A percentile compares a stretch with the other conserved stretches of the same genome.
These are phyloP conservation scores for Lachancea sp. DNA, from an alignment of 805 yeast genomes.

Conservation along the genomic window DNA sequence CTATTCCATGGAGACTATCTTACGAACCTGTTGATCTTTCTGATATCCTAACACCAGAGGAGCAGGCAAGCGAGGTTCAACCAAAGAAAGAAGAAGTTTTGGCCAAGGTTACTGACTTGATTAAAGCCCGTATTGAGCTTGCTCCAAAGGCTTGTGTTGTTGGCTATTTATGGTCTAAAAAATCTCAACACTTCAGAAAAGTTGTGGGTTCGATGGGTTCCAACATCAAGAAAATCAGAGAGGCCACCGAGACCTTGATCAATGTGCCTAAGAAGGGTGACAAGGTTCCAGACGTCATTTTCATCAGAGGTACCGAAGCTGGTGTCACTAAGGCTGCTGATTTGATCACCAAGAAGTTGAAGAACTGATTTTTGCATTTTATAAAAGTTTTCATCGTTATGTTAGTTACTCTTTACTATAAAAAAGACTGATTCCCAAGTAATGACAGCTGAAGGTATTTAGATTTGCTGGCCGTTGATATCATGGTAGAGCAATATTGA, in stretches of 20 bases:
- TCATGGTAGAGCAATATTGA: not conserved
- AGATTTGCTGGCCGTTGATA: no score
- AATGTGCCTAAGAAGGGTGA: slow-evolving; percentile 57
- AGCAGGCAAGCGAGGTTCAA: slow-evolving; percentile 33
- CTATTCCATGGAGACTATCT: slow-evolving; percentile 63
- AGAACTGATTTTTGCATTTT: slow-evolving; percentile 4
- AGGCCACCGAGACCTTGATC: slow-evolving; percentile 49
- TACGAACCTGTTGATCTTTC: slow-evolving; percentile 32
- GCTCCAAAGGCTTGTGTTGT: slow-evolving; percentile 41
- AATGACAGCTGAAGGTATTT: not conserved
- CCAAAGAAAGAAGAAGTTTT: slow-evolving; percentile 46
- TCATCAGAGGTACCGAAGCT: slow-evolving; percentile 53
- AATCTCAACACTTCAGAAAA: slow-evolving; percentile 47
- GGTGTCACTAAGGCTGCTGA: slow-evolving; percentile 47
- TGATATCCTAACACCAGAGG: slow-evolving; percentile 23
- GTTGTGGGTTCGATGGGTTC: slow-evolving; percentile 76
- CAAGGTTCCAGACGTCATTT: slow-evolving; percentile 45
- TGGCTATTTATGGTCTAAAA: slow-evolving; percentile 59
- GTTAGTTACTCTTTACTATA: not conserved
- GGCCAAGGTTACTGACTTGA: slow-evolving; percentile 27
- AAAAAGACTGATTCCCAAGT: not conserved
- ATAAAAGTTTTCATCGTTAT: not conserved
- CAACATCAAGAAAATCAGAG: slow-evolving; percentile 55
- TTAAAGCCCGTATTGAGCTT: slow-evolving; percentile 44
- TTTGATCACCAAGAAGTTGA: slow-evolving; percentile 29